Percentiles rank a stretch among this genome's conserved stretches.
Conservation (phyloP, 2,329 filamentous ascomycete genomes). For the Monilinia fructicola region DNA sequence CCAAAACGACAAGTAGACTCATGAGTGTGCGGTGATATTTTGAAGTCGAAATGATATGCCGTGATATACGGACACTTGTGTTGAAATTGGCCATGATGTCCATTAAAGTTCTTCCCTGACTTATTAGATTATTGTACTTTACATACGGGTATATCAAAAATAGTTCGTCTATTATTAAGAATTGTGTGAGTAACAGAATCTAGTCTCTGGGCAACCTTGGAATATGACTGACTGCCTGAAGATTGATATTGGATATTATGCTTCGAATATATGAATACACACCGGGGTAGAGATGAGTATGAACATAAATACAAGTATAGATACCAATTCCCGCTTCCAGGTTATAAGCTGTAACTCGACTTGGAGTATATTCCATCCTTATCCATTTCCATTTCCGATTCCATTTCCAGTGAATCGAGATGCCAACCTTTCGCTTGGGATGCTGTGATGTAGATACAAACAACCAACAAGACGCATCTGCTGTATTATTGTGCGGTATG, state of each 20-base stretch:
- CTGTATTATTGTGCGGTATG: background rate
- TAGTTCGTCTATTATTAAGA: too few species aligned
- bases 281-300: too few species aligned
- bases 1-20: too few species aligned
- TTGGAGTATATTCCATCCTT: too few species aligned
- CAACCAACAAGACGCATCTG: too few species aligned
- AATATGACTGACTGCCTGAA: slow-evolving; percentile 1
- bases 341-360: slow-evolving; percentile 5
- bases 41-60: background rate
- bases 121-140: too few species aligned
- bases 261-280: background rate
- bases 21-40: background rate
- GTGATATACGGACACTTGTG: background rate
- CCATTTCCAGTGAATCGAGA: background rate
- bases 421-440: background rate
- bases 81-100: background rate
- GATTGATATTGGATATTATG: slow-evolving; percentile 3
- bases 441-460: too few species aligned
- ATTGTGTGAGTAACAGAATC: too few species aligned
- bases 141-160: too few species aligned
- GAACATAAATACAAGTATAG: too few species aligned
- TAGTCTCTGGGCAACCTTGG: too few species aligned
- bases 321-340: background rate
- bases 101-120: slow-evolving; percentile 3
- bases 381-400: background rate